These are phyloP conservation scores for Trypanosoma lewisi DNA, from an alignment of 208 protist genomes.

Conservation along the genomic window DNA sequence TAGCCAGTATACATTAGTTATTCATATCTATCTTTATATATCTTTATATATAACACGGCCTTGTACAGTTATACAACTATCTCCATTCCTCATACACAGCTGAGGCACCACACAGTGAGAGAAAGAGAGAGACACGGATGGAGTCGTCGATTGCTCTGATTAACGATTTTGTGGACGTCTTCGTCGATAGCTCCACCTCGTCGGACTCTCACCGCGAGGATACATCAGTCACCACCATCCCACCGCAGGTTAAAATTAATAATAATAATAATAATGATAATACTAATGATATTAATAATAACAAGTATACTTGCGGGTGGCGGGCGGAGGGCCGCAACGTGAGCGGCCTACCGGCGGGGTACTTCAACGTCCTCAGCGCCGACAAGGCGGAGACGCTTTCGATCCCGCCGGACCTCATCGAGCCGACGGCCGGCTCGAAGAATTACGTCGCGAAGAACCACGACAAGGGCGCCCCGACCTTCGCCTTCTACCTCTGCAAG, in stretches of 20 bases:
- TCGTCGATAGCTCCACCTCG: neutral
- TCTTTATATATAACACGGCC: conserved; percentile 1
- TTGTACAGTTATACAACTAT: neutral
- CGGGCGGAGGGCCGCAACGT: conserved; percentile 18
- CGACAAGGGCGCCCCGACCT: conserved; percentile 34
- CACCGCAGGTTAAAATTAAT: neutral
- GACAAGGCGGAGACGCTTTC: conserved; percentile 62
- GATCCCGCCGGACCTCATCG: conserved; percentile 51
- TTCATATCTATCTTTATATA: conserved; percentile 18
- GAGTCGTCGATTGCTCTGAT: neutral
- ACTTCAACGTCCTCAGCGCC: conserved; percentile 64
- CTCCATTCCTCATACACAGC: too few relatives aligned
- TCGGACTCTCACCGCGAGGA: neutral
- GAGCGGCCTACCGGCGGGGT: conserved; percentile 30
- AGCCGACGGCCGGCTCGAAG: conserved; percentile 40
- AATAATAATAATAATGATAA: too few relatives aligned
- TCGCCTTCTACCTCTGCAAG: conserved; percentile 66
- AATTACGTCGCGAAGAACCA: conserved; percentile 48
- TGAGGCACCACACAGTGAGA: too few relatives aligned
- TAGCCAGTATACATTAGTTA: conserved; percentile 3
- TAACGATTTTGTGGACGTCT: neutral
- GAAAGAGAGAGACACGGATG: neutral
- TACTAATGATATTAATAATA: conserved; percentile 5
- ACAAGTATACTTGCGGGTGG: neutral
- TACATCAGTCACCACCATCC: neutral